Evolutionary conservation across 1,284 basidiomycete species (phyloP), one percentile per base, ranked within the genome.

Genomic region (Laetiporus sulphureus): DNA sequence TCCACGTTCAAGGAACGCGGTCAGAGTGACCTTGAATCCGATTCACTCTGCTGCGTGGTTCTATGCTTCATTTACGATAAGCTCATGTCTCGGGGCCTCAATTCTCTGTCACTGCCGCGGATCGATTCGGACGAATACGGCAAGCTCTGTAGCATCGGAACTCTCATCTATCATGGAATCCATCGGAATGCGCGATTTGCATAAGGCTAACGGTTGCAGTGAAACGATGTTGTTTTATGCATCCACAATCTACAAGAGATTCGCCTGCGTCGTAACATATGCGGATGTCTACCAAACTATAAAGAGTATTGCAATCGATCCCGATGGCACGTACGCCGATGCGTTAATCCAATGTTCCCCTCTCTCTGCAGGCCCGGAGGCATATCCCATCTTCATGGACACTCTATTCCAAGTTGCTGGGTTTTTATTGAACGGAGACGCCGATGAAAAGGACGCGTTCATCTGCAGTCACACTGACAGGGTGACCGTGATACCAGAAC

Each of bases 251-350:
- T 86, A 87, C 53, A 72, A 82, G 27, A 72, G 83, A 36, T 85
- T 86, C 51, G 70, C 81, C 12, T 74, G 76, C 8, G 68, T 85
- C 27, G 83, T 87, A 25, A 64, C 72, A n/a, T 87, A 87, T 49
- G 65, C 72, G 1, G 58, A 66, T 25, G 59, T 66, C 23, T 85
- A 81, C 56, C 79, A 71, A 19, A 71, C 75, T 5, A 72, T 86
- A 38, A 62, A 68, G 41, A 69, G 68, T 0, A 60, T 87, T 32
- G 69, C 67, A 7, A 62, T 85, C 40, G 63, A 68, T 39, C 44
- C 66, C 0, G 60, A 66, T 41, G 70, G 70, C n/a, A 65, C 71
- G 56, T 73, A 75, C 48, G 79, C 72, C 2, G 67, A 67, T 44
- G 81, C 78, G 0, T 57, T 60, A 1, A 57, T 82, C 22, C 56